Evolutionary conservation across 768 basidiomycete species (phyloP), one percentile per base, ranked within the genome.

Genomic region (Xerocomellus amylosporus): DNA sequence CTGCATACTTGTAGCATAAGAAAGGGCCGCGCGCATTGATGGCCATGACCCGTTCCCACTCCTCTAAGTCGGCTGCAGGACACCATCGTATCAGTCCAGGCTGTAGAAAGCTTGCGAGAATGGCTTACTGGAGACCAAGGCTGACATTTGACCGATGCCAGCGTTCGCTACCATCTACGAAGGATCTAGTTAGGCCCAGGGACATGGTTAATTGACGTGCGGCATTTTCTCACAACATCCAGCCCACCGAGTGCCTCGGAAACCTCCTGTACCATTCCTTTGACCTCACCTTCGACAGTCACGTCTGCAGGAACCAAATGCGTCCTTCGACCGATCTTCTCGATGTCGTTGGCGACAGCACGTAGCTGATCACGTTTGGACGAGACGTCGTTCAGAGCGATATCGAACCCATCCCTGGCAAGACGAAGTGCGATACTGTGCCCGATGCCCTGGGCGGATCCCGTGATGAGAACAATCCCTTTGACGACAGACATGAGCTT

Each of bases 1-100:
- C 84, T 3, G 83, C 85, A 57, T 83, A 75, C 46, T 84, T 81
- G 46, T 84, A 86, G 63, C 82, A 85, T 53, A 81, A 74, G 71
- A 80, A 84, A 7, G 75, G 67, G 42, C 83, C 82, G 46, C 78
- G 75, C 56, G 75, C 71, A 58, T 87, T 86, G 62, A 85, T 14
- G 3, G 40, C 58, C 42, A 59, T 53, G 10, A 48, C 8, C 2
- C 19, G 45, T 8, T 59, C 52, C 58, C 58, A 59, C 0, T 37
- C 45, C 4, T 38, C n/a, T 7, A 47, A 34, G 3, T 13, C 31
- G 6, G 37, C 48, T 54, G 26, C 5, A 19, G 22, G 19, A 43
- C 22, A 43, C 2, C 9, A 4, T 20, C 3, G 9, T 4, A 22
- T 56, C 24, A 47, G 20, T 24, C 8, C 14, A 20, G 0, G 17